Evolutionary conservation across 306 rosid species (phyloP), one percentile per base, ranked within the genome.

Genomic region (Sphenostylis stenocarpa): DNA sequence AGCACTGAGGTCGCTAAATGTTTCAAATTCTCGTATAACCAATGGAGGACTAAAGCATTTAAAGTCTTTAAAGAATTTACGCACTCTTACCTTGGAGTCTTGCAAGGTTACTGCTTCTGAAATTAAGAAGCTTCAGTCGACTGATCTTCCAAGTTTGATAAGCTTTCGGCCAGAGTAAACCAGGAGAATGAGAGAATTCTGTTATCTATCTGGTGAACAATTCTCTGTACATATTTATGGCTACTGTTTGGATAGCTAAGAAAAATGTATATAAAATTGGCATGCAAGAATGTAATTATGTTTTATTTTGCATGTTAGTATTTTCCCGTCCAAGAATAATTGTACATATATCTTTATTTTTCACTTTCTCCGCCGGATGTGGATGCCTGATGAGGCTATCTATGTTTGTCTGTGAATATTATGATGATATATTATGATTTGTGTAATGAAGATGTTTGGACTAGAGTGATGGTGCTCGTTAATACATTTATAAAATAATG

Each of bases 101-200:
- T 96, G 98, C 89, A 88, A 87, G 87, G 99, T 96, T 29, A 83
- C 89, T 58, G 93, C 86, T 23, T 61, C 86, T 64, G 96, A 92
- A 67, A 88, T 92, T 51, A 92, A 86, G 89, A 91, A 86, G 92
- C 93, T 92, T 80, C 99, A 88, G 80, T 83, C 65, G 29, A 76
- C 82, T 29, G 86, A 89, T 82, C 99, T 96, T 74, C 98, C 93
- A 28, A 85, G 92, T 78, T 84, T 95, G 75, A 85, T 92, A 33
- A 91, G 87, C 90, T 92, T 88, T 88, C 91, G 98, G 23, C 97
- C 99, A 7, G 96, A 92, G 73, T 89, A 89, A 80, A 68, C 47
- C 51, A 13, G 70, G 43, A 73, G 52, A 48, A 56, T 39, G 14
- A 23, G 33, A 77, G 49, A 33, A 34, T 45, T 52, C 31, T 78